Conservation (phyloP, 768 basidiomycete genomes). For the Holtermannia corniformis region DNA sequence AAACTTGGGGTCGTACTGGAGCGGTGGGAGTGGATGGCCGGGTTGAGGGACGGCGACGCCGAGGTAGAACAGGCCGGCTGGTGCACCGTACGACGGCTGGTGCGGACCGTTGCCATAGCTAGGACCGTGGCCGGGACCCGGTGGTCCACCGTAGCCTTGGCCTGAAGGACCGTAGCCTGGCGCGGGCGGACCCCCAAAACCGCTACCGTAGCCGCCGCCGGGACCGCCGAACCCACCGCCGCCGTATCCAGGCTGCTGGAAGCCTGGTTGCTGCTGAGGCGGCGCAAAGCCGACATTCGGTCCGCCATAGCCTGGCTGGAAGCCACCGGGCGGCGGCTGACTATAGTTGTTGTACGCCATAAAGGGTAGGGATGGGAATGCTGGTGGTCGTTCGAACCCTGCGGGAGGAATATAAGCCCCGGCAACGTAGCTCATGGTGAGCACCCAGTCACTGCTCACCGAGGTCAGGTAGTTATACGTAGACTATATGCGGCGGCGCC, state of each 20-base stretch:
- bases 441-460: too few species aligned
- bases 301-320: not conserved
- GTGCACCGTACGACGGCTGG: constrained; percentile 4
- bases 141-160: constrained; percentile 16
- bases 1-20: constrained; percentile 36
- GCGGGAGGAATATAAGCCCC: too few species aligned
- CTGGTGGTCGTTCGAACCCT: not conserved
- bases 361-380: not conserved
- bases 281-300: not conserved
- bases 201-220: not conserved
- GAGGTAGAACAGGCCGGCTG: constrained; percentile 22
- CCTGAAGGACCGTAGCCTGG: constrained; percentile 4
- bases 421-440: too few species aligned
- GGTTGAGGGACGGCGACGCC: constrained; percentile 38
- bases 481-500: too few species aligned
- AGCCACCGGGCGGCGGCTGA: not conserved
- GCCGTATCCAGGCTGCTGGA: not conserved
- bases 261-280: not conserved
- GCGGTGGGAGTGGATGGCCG: constrained; percentile 24
- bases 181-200: constrained; percentile 10
- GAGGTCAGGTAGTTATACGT: too few species aligned
- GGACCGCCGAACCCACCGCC: not conserved
- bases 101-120: not conserved
- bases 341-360: not conserved
- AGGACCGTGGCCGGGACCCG: too few species aligned